Conservation (phyloP, 1,139 yeast genomes). For the Arxiozyma telluris region DNA sequence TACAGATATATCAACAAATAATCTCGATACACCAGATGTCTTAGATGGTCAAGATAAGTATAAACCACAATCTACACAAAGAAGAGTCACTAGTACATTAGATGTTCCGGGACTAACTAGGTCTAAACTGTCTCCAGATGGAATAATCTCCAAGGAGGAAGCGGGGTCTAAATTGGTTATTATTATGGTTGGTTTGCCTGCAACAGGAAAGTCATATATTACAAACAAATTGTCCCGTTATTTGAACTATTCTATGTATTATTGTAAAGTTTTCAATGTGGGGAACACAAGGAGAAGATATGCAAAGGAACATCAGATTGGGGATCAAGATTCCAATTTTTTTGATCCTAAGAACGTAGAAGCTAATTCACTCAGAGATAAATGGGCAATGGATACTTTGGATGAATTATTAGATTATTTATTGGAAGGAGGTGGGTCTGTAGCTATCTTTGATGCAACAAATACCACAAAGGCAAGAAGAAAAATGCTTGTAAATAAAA, state of each 20-base stretch:
- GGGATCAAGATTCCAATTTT: constrained; percentile 65
- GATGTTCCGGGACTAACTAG: constrained; percentile 91
- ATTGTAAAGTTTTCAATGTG: constrained; percentile 81
- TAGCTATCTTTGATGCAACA: constrained; percentile 92
- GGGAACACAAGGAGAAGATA: constrained; percentile 84
- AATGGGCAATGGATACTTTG: constrained; percentile 94
- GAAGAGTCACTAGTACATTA: constrained; percentile 42
- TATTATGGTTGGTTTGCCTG: constrained; percentile 92
- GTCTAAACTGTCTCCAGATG: constrained; percentile 75
- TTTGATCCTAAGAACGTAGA: constrained; percentile 72
- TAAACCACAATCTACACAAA: constrained; percentile 16
- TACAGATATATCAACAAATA: not conserved
- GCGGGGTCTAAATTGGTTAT: constrained; percentile 75
- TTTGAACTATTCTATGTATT: constrained; percentile 87
- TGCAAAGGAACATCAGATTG: constrained; percentile 33
- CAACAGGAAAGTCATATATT: constrained; percentile 86
- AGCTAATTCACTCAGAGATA: constrained; percentile 64
- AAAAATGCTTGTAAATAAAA: constrained; percentile 55
- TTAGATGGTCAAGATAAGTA: not conserved
- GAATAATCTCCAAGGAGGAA: constrained; percentile 63
- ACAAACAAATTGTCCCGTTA: constrained; percentile 83
- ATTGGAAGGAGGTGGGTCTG: constrained; percentile 73
- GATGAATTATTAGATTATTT: constrained; percentile 77
- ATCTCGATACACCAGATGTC: not conserved
- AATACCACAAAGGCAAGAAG: constrained; percentile 77